Base-by-base conservation (phyloP, 2,329 filamentous ascomycete genomes). In the Xylariomycetidae sp. region DNA sequence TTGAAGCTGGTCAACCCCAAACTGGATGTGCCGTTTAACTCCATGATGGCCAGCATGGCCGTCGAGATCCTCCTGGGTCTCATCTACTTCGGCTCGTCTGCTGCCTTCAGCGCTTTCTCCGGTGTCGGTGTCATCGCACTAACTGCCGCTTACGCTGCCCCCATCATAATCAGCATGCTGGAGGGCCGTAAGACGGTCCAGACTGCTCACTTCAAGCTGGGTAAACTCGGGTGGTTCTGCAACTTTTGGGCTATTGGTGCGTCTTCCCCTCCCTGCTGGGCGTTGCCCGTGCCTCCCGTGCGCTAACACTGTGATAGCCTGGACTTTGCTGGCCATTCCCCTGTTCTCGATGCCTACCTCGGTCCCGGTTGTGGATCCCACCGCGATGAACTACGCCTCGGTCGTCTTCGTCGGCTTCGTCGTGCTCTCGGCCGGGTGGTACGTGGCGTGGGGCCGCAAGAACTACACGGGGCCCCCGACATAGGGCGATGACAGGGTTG, bases 41-140 rank as follows among this genome's bases (percentile, higher is more conserved):
- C 77, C 43, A 83, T 84, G 79, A 78, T 84, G 73, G 70, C 84
- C 35, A 76, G 71, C 49, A 82, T 81, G 74, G 68, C 59, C 4
- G 63, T 84, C 18, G 70, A 84, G 57, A 68, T 83, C 35, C 31
- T 74, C 10, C 71, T 85, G 5, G 79, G 75, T 19, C 51, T 79
- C 47, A 76, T 85, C 54, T 82, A 83, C 63, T 82, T 85, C 43
- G 80, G 80, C 29, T 82, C 77, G 2, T 60, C 68, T 0, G 73
- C 77, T 9, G 80, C 79, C n/a, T 85, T 83, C 65, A 82, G 79
- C 52, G 80, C 80, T 36, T 84, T 85, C 57, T 79, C 76, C 0
- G 77, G 78, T 39, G 76, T 82, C 13, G 79, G 78, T 48, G 79
- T 84, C 56, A 84, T 84, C 50, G 79, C 71, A 50, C 62, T 81